Conservation (phyloP, 2,329 filamentous ascomycete species). For the Cercospora brassicicola region DNA sequence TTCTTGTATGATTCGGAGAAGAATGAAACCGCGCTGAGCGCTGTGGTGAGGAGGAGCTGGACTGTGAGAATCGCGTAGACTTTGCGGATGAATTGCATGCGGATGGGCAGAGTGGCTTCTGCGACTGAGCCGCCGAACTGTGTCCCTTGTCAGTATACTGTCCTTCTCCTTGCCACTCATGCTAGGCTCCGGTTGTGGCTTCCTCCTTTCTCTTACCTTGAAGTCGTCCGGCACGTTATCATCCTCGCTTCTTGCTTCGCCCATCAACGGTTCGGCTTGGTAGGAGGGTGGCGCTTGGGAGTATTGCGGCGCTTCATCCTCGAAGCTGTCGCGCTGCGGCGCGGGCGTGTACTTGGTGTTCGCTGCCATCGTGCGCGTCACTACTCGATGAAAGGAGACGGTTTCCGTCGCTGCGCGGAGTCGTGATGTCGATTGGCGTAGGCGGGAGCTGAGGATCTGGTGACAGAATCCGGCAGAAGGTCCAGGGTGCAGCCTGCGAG, state of each 20-base stretch:
- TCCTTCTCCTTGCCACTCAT: not conserved
- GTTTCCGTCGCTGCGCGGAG: not conserved
- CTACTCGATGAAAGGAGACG: not conserved
- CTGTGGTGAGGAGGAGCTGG: conserved; percentile 81
- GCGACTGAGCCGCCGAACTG: conserved; percentile 90
- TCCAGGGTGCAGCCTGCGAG: conserved; percentile 7
- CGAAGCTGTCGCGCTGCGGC: conserved; percentile 82
- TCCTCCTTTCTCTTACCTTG: conserved; percentile 60
- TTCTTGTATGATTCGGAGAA: conserved; percentile 73
- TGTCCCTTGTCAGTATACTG: conserved; percentile 1
- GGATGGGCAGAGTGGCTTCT: conserved; percentile 88
- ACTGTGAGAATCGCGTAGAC: conserved; percentile 98
- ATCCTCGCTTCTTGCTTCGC: conserved; percentile 70
- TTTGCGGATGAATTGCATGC: conserved; percentile 76
- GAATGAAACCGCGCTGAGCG: conserved; percentile 81
- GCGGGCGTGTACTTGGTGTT: conserved; percentile 81
- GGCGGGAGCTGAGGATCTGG: conserved; percentile 8
- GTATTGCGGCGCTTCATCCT: conserved; percentile 69
- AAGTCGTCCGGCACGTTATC: conserved; percentile 97
- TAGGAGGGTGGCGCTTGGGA: conserved; percentile 83
- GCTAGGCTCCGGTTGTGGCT: not conserved
- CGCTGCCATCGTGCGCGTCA: conserved; percentile 61
- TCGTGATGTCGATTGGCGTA: not conserved
- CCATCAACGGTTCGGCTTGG: conserved; percentile 61
- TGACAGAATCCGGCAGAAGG: conserved; percentile 18